Base-by-base conservation (phyloP, 129 eudicot genomes). In the Heracleum sosnowskyi region DNA sequence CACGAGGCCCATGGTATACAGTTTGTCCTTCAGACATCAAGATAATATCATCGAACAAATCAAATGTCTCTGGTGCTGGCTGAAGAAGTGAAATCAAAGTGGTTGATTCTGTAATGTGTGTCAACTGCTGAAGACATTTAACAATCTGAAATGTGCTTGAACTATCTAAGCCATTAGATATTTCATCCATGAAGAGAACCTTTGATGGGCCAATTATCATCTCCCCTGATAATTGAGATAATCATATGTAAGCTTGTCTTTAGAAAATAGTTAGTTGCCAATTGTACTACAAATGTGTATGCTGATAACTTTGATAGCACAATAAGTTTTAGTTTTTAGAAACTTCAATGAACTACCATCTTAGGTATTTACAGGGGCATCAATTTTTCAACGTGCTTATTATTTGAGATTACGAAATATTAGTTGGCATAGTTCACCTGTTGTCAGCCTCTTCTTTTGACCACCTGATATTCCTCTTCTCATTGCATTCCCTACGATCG, bases 401-500 rank as follows among this genome's bases (percentile, higher is more conserved):
- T 11, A 18, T 1, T 28, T 5, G 29, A 0, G 9, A 49, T 34
- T 49, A 31, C 34, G 16, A 45, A 51, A 24, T 44, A 12, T 74
- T 5, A 44, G 68, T 15, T 17, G 0, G 7, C 63, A 26, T 77
- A n/a, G 24, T 10, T 35, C 35, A 79, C 82, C 82, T 79, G 77
- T 79, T 46, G 82, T 79, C 51, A 79, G 64, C 68, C 82, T 79
- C 60, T 47, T 79, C 82, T 79, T 79, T 39, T 79, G 77, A 28
- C 82, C 82, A 34, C 82, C 82, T 71, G 82, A 79, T 45, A 79
- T 71, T 24, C 82, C 82, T 79, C 82, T 79, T 70, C 77, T 70
- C 76, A 79, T 69, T 5, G 77, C 77, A 79, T 79, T 74, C 11
- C 82, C 82, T 35, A 79, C 82, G 12, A 79, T 69, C 8, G 39